Evolutionary conservation across 805 yeast genomes (phyloP).

Genomic region (Kuraishia hungarica): DNA sequence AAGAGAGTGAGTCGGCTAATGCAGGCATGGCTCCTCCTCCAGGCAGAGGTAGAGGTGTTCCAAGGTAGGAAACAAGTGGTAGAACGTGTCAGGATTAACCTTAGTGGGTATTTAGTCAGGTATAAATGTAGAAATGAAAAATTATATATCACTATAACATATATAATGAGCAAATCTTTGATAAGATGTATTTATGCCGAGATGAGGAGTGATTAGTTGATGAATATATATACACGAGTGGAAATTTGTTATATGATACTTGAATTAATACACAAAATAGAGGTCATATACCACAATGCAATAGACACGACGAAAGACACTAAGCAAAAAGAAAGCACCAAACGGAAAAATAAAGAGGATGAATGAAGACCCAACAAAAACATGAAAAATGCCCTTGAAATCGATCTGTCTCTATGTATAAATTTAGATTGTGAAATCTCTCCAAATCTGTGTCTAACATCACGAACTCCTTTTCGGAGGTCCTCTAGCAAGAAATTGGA

Average conservation of each 20-base stretch:
- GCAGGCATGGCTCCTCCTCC: conserved; percentile 40
- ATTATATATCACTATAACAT: not conserved
- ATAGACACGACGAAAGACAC: not conserved
- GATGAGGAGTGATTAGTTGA: too few relatives aligned
- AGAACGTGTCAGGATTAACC: not conserved
- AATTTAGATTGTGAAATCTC: too few relatives aligned
- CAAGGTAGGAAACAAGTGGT: conserved; percentile 10
- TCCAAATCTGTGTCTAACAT: not conserved
- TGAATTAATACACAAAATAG: not conserved
- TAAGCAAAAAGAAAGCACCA: not conserved
- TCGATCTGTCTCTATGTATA: not conserved
- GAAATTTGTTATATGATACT: too few relatives aligned
- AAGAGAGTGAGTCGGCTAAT: conserved; percentile 49
- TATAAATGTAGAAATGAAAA: not conserved
- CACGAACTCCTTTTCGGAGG: conserved; percentile 1
- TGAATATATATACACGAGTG: too few relatives aligned
- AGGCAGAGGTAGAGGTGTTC: conserved; percentile 71
- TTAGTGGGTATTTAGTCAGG: not conserved
- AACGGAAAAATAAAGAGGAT: not conserved
- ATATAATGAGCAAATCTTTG: not conserved
- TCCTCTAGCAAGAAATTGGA: conserved; percentile 13
- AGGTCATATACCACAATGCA: not conserved
- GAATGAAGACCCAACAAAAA: not conserved
- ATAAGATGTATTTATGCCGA: too few relatives aligned
- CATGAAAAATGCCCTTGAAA: too few relatives aligned